Conservation (phyloP, 495 filamentous ascomycete genomes). For the Podospora australis region DNA sequence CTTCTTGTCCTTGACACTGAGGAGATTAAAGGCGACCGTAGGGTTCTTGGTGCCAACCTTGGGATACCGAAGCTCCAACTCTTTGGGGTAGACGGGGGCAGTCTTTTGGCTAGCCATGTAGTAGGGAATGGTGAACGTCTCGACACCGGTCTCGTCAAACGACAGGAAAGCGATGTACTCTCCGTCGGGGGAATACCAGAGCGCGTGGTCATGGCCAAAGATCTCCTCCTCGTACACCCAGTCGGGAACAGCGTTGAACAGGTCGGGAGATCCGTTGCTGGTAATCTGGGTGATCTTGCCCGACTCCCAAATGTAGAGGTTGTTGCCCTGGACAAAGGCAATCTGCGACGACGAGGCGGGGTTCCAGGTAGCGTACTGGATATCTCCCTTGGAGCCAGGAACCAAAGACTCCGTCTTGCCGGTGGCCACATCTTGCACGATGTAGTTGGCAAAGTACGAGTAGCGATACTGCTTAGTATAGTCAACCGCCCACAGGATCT, state of each 20-base stretch:
- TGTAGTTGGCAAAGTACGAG: slow-evolving; percentile 53
- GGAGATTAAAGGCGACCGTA: slow-evolving; percentile 44
- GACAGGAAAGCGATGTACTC: slow-evolving; percentile 49
- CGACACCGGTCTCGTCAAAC: slow-evolving; percentile 53
- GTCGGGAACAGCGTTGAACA: slow-evolving; percentile 54
- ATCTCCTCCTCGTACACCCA: slow-evolving; percentile 63
- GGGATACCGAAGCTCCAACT: slow-evolving; percentile 49
- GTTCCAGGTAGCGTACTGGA: slow-evolving; percentile 51
- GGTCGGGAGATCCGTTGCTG: slow-evolving; percentile 44
- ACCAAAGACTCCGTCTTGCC: slow-evolving; percentile 40
- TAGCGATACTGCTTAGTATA: slow-evolving; percentile 52
- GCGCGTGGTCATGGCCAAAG: slow-evolving; percentile 38
- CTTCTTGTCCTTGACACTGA: slow-evolving; percentile 33
- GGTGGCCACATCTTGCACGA: slow-evolving; percentile 42
- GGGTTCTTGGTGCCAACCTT: slow-evolving; percentile 55
- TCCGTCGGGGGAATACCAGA: slow-evolving; percentile 56
- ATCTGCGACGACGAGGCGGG: slow-evolving; percentile 37
- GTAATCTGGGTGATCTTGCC: slow-evolving; percentile 46
- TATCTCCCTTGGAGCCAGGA: slow-evolving; percentile 43
- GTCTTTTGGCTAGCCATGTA: slow-evolving; percentile 44
- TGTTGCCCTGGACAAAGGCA: slow-evolving; percentile 51
- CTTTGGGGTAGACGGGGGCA: slow-evolving; percentile 45
- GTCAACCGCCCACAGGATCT: slow-evolving; percentile 48
- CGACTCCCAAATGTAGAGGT: slow-evolving; percentile 47
- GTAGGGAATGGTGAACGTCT: slow-evolving; percentile 51